Conservation (phyloP, 2,329 filamentous ascomycete species). For the Fusarium verticillioides region DNA sequence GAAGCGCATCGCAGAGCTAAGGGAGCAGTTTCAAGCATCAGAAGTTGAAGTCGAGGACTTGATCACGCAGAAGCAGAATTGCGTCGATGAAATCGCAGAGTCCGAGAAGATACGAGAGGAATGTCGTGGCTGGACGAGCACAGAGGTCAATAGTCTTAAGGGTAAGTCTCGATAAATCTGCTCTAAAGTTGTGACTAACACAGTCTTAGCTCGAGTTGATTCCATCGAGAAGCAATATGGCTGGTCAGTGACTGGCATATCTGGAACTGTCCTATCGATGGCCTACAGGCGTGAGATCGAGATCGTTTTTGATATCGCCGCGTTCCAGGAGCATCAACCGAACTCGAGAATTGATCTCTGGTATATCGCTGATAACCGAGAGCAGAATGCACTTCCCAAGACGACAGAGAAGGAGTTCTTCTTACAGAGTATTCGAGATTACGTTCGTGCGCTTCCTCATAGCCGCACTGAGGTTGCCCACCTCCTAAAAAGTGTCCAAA, state of each 20-base stretch:
- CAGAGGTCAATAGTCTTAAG: constrained; percentile 83
- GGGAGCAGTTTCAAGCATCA: constrained; percentile 73
- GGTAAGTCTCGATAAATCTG: constrained; percentile 56
- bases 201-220: constrained; percentile 68
- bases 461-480: constrained; percentile 64
- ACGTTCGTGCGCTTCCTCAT: constrained; percentile 71
- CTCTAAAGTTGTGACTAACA: constrained; percentile 50
- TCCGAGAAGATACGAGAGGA: constrained; percentile 88
- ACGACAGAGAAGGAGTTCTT: constrained; percentile 80
- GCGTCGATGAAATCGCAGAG: constrained; percentile 78
- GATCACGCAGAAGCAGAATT: constrained; percentile 74
- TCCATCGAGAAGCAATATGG: constrained; percentile 73
- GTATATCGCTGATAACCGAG: constrained; percentile 72
- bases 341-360: constrained; percentile 73
- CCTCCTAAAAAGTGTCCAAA: constrained; percentile 69
- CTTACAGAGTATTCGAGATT: constrained; percentile 75
- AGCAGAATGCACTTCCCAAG: constrained; percentile 63
- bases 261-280: constrained; percentile 74
- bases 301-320: constrained; percentile 74
- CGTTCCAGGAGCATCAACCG: constrained; percentile 62
- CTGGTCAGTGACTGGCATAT: constrained; percentile 77
- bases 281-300: constrained; percentile 78
- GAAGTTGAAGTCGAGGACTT: constrained; percentile 72
- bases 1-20: constrained; percentile 72
- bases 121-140: constrained; percentile 87